A percentile compares a stretch with the other conserved stretches of the same genome.
These are phyloP conservation scores for Candida pseudofarinosa DNA, from an alignment of 805 yeast species.

Conservation along the genomic window DNA sequence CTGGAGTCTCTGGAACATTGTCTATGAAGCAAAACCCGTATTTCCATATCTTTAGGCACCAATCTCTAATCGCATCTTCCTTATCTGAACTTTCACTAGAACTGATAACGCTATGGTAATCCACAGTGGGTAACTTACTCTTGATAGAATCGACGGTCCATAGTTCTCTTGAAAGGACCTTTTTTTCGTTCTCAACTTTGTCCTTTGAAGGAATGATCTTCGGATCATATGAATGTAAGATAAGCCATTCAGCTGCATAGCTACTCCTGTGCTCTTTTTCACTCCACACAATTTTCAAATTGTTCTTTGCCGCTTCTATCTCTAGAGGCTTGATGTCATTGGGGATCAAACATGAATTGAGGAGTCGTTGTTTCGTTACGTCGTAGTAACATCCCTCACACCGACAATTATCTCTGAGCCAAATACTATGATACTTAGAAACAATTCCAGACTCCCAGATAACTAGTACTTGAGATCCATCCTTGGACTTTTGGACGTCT, in stretches of 20 bases:
- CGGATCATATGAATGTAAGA: constrained; percentile 51
- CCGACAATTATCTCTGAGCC: constrained; percentile 66
- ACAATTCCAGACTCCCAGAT: constrained; percentile 5
- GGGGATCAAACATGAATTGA: constrained; percentile 47
- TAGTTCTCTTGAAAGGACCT: constrained; percentile 24
- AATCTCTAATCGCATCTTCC: constrained; percentile 46
- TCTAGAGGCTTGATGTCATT: constrained; percentile 21
- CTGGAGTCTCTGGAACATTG: constrained; percentile 56
- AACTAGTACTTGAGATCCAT: neutral
- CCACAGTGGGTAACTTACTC: constrained; percentile 43
- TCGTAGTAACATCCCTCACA: constrained; percentile 52
- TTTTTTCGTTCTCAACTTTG: constrained; percentile 24
- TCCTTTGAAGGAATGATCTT: constrained; percentile 29
- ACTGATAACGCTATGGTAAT: constrained; percentile 43
- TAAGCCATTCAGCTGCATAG: constrained; percentile 41
- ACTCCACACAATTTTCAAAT: constrained; percentile 33
- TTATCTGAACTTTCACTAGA: constrained; percentile 23
- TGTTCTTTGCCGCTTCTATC: constrained; percentile 9
- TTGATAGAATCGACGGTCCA: constrained; percentile 46
- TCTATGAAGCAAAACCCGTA: constrained; percentile 62
- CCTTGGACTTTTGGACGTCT: neutral
- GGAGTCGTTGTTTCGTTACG: constrained; percentile 54
- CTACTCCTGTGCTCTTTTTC: constrained; percentile 35
- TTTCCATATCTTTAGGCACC: constrained; percentile 50
- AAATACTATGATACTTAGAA: constrained; percentile 42